Conservation (phyloP, 2,329 filamentous ascomycete species). For the Calonectria pauciramosa region DNA sequence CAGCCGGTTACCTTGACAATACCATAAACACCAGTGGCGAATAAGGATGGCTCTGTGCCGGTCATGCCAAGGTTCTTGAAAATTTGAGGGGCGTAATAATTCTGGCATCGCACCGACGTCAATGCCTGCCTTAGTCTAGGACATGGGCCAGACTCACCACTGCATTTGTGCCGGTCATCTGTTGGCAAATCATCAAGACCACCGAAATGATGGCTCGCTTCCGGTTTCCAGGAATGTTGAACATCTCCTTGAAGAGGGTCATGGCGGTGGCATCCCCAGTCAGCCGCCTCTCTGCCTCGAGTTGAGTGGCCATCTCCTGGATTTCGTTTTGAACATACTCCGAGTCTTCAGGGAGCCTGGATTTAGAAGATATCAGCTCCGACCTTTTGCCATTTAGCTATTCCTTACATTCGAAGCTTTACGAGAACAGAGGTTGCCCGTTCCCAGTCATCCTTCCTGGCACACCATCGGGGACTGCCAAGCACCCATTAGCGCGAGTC, state of each 20-base stretch:
- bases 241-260: conserved; percentile 76
- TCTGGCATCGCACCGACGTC: conserved; percentile 45
- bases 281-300: conserved; percentile 73
- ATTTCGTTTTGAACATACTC: conserved; percentile 71
- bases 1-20: conserved; percentile 78
- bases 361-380: conserved; percentile 5
- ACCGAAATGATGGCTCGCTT: conserved; percentile 76
- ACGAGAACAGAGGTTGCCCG: conserved; percentile 69
- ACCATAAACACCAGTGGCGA: conserved; percentile 82
- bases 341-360: conserved; percentile 65
- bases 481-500: conserved; percentile 17
- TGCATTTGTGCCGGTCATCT: conserved; percentile 75
- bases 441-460: conserved; percentile 77
- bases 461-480: conserved; percentile 76
- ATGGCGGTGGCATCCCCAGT: conserved; percentile 65
- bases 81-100: conserved; percentile 79
- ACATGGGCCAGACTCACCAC: conserved; percentile 27
- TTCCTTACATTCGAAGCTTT: conserved; percentile 57
- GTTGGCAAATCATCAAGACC: conserved; percentile 74
- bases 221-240: conserved; percentile 70
- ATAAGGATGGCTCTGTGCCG: conserved; percentile 70
- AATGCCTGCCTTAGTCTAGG: background rate
- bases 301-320: conserved; percentile 71
- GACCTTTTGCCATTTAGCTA: background rate
- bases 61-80: conserved; percentile 75